These are phyloP conservation scores for Trichopus zeylanicus DNA, from an alignment of 116 monocot species.

Conservation along the genomic window DNA sequence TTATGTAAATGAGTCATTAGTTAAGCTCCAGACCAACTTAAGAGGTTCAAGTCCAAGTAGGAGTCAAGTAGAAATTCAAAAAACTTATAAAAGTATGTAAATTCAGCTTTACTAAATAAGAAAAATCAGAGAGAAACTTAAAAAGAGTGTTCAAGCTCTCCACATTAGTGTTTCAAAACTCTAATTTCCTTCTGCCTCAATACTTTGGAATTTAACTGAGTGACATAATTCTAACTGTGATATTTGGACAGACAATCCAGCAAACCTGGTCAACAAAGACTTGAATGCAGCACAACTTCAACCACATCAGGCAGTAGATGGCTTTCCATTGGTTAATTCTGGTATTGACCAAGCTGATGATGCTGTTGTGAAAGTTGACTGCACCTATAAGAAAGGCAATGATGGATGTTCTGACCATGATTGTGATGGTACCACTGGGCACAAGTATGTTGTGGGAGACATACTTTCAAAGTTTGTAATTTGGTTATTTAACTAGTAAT, in stretches of 20 bases:
- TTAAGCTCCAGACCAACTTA: too few species aligned
- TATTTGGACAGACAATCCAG: conserved; percentile 24
- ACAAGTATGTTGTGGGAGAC: conserved; percentile 17
- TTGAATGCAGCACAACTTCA: conserved; percentile 12
- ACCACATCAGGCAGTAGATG: conserved; percentile 1
- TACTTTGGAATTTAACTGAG: not conserved
- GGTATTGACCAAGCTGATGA: conserved; percentile 10
- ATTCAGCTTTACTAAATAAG: too few species aligned
- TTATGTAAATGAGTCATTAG: too few species aligned
- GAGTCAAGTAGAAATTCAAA: too few species aligned
- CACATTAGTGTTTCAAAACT: too few species aligned
- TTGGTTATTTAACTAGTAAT: not conserved
- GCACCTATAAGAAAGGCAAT: conserved; percentile 9
- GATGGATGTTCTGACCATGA: conserved; percentile 5
- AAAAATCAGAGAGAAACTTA: too few species aligned
- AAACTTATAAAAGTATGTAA: too few species aligned
- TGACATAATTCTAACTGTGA: conserved; percentile 7
- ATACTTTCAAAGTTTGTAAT: not conserved
- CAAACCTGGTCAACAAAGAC: conserved; percentile 1
- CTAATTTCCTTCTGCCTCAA: too few species aligned
- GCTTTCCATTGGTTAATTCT: conserved; percentile 10
- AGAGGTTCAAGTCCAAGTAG: too few species aligned
- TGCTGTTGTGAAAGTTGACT: not conserved
- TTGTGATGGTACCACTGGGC: conserved; percentile 2
- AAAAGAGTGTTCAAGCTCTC: too few species aligned